Percentiles rank a stretch among this genome's conserved stretches.
Evolutionary conservation across 768 basidiomycete species (phyloP).

Genomic region (Russula earlei): DNA sequence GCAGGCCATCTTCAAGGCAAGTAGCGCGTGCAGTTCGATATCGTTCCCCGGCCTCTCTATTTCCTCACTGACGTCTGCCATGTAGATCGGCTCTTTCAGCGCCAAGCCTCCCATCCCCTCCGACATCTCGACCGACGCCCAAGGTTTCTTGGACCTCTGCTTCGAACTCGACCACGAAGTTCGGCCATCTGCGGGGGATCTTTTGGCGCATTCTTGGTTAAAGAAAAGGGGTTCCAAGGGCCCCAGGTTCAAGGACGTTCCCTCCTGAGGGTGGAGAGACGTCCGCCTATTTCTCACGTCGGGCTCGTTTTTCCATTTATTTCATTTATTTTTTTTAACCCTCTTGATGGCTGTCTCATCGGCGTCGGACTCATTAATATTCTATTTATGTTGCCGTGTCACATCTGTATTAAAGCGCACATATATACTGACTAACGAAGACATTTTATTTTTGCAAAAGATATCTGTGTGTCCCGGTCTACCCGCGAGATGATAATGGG

Average conservation of each 20-base stretch:
- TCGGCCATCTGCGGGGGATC: constrained; percentile 68
- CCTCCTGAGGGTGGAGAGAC: background rate
- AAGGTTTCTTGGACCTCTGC: constrained; percentile 76
- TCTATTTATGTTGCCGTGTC: background rate
- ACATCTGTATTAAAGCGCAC: constrained; percentile 1
- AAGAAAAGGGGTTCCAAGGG: constrained; percentile 18
- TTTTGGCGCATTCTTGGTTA: constrained; percentile 72
- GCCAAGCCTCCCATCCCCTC: constrained; percentile 82
- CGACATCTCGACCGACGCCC: constrained; percentile 84
- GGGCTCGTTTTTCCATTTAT: background rate
- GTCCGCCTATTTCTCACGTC: background rate
- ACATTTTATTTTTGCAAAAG: constrained; percentile 11
- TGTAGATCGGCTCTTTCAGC: constrained; percentile 81
- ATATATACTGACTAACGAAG: background rate
- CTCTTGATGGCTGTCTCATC: background rate
- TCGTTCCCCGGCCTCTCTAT: background rate
- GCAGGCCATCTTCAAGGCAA: constrained; percentile 98
- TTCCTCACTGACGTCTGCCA: background rate
- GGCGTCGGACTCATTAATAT: background rate
- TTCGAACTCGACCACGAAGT: constrained; percentile 79
- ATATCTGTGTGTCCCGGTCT: too few relatives aligned
- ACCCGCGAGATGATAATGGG: constrained; percentile 11
- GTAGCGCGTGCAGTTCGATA: too few relatives aligned
- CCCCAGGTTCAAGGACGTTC: constrained; percentile 1
- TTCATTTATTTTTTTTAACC: background rate